Evolutionary conservation across 176 grass and related monocot genomes (phyloP), one percentile per base, ranked within the genome.

Genomic region (Elaeis guineensis): DNA sequence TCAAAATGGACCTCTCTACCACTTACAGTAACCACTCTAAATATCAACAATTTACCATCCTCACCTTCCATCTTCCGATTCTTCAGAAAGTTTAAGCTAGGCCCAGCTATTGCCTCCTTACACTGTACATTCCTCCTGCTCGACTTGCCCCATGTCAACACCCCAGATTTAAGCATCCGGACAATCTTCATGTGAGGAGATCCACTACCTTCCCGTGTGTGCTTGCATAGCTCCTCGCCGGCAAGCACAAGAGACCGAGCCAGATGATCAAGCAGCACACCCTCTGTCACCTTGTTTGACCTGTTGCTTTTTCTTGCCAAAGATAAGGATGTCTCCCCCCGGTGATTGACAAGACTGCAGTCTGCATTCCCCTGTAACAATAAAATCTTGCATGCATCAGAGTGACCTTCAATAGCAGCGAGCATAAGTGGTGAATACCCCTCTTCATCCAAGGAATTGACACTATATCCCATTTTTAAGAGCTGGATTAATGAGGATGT

Each of bases 1-100:
- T 87, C 62, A 63, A 87, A 87, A 57, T 87, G 79, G 55, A 87
- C 52, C 61, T 87, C 75, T 22, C 84, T 72, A 6, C 79, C 79
- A 22, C 35, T 69, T 17, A 75, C 23, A 8, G 84, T 87, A 21
- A 72, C 66, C 35, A 87, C 84, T 9, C 54, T 51, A 68, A 87
- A 78, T 64, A 82, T 76, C 18, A 73, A 58, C 62, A 22, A 9
- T 44, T 75, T 69, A 18, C 25, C 68, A 54, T 67, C 62, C 15
- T 73, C 22, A 4, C 64, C 54, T 16, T 59, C 55, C 9, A 50
- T 32, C 32, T 49, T 67, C 62, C 75, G 53, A 59, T 75, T 87
- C 84, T 79, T 79, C 1, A 19, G 20, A 18, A 87, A 79, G 17
- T 52, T 74, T 18, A 17, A 14, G 29, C 84, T 81, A 18, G 84